Percentiles rank a stretch among this genome's conserved stretches.
Conservation (phyloP, 228 moss, liverwort and hornwort genomes). For the Sphagnum fallax region DNA sequence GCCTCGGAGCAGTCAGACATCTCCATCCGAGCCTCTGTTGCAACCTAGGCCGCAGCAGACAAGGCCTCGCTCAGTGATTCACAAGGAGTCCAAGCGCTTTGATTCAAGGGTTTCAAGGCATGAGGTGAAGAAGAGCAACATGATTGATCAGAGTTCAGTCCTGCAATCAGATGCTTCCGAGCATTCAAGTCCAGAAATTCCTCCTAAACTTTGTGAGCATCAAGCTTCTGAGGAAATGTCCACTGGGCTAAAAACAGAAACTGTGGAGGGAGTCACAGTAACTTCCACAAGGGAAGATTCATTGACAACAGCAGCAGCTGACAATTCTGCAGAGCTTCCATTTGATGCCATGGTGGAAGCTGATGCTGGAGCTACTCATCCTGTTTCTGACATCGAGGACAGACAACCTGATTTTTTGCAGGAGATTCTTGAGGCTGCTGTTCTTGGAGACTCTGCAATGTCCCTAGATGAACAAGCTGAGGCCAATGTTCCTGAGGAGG, state of each 20-base stretch:
- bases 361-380: constrained; percentile 31
- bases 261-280: constrained; percentile 36
- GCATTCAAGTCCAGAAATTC: constrained; percentile 12
- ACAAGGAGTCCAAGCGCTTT: constrained; percentile 66
- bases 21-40: constrained; percentile 35
- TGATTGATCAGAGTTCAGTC: constrained; percentile 4
- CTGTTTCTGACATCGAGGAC: constrained; percentile 21
- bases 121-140: constrained; percentile 38
- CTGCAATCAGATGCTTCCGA: constrained; percentile 16
- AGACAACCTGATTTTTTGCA: constrained; percentile 43
- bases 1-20: constrained; percentile 30
- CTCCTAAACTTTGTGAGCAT: background rate
- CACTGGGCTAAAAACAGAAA: constrained; percentile 29
- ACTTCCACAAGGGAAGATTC: constrained; percentile 5
- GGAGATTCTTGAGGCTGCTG: constrained; percentile 56
- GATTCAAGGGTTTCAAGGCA: constrained; percentile 56
- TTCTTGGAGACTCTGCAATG: constrained; percentile 44
- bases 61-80: constrained; percentile 63
- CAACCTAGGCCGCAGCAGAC: constrained; percentile 63
- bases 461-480: constrained; percentile 21
- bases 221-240: constrained; percentile 24
- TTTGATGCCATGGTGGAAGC: constrained; percentile 42
- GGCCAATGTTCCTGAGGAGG: constrained; percentile 9
- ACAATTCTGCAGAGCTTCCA: constrained; percentile 39
- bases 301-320: constrained; percentile 2